Evolutionary conservation across 2,329 filamentous ascomycete genomes (phyloP).

Genomic region (Pseudofabraea citricarpa): DNA sequence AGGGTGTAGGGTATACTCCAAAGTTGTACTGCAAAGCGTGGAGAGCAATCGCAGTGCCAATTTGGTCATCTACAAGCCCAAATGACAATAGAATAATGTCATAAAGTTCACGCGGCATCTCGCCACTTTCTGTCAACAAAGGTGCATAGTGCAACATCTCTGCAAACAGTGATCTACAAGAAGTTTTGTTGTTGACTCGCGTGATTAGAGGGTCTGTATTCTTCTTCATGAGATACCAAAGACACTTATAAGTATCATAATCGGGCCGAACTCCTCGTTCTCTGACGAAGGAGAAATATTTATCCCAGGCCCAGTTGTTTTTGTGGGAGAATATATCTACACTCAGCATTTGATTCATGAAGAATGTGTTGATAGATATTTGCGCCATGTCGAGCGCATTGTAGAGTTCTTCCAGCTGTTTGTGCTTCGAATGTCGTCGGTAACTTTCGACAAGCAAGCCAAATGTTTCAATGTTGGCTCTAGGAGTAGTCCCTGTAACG

Average conservation of each 20-base stretch:
- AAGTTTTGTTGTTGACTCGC: slow-evolving; percentile 5
- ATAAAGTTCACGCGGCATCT: slow-evolving; percentile 44
- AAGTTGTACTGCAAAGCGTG: slow-evolving; percentile 39
- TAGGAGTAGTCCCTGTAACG: slow-evolving; percentile 41
- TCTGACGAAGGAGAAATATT: slow-evolving; percentile 16
- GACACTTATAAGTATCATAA: slow-evolving; percentile 23
- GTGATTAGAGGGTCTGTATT: slow-evolving; percentile 14
- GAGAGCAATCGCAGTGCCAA: slow-evolving; percentile 44
- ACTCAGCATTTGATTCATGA: slow-evolving; percentile 75
- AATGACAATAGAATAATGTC: slow-evolving; percentile 47
- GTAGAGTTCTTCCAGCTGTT: slow-evolving; percentile 55
- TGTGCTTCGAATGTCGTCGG: slow-evolving; percentile 53
- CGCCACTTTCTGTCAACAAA: slow-evolving; percentile 25
- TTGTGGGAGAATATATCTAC: slow-evolving; percentile 14
- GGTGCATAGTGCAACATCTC: slow-evolving; percentile 42
- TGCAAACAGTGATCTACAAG: slow-evolving; percentile 32
- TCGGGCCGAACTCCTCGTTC: slow-evolving; percentile 18
- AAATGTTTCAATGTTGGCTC: slow-evolving; percentile 74
- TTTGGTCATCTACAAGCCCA: slow-evolving; percentile 41
- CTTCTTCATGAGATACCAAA: slow-evolving; percentile 25
- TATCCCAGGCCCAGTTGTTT: slow-evolving; percentile 18
- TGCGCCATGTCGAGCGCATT: slow-evolving; percentile 57
- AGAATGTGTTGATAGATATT: slow-evolving; percentile 65
- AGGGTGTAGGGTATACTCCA: slow-evolving; percentile 38
- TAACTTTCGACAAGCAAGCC: slow-evolving; percentile 71